Base-by-base conservation (phyloP, 192 early-diverging fungal genomes). In the Coemansia sp. region DNA sequence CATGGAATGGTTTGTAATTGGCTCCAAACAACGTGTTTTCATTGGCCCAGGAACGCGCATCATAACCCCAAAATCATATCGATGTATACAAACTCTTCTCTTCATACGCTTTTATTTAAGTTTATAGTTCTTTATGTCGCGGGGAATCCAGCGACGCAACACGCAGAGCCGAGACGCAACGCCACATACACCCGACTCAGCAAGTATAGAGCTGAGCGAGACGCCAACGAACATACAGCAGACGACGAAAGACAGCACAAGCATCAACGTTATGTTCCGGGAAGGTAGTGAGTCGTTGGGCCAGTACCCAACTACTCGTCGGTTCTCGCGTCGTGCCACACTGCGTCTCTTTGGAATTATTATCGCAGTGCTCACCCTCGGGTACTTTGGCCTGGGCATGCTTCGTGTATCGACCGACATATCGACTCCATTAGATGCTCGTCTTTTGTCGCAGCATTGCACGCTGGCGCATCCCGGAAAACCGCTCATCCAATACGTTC, bases 401-500 rank as follows among this genome's bases (percentile, higher is more conserved):
- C 50, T 60, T 49, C 60, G 63, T 20, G 64, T 51, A 51, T 7
- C 5, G 21, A 31, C n/a, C 17, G 28, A 10, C 18, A 17, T 40
- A 20, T 56, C 21, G 21, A 14, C 38, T 12, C 2, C 42, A 28
- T n/a, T 15, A 12, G 72, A 83, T 56, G 49, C 73, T 20, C 72
- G 72, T 0, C 64, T 88, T 20, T 70, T 70, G 38, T 88, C 88
- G 3, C 57, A 59, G 14, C 87, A 87, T 64, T 90, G 88, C 64
- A 80, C 82, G 11, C 57, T 86, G 2, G 60, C 87, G 14, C 75
- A 86, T 58, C 87, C 85, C 11, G 85, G 86, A 6, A 84, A 84
- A 46, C 94, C 90, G 3, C 72, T 90, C 25, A 72, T 92, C 21
- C 93, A 98, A 68, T 95, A 95, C 76, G 93, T 89, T 31, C 75